Conservation (phyloP, 116 monocot genomes). For the Phalaenopsis hybrid region DNA sequence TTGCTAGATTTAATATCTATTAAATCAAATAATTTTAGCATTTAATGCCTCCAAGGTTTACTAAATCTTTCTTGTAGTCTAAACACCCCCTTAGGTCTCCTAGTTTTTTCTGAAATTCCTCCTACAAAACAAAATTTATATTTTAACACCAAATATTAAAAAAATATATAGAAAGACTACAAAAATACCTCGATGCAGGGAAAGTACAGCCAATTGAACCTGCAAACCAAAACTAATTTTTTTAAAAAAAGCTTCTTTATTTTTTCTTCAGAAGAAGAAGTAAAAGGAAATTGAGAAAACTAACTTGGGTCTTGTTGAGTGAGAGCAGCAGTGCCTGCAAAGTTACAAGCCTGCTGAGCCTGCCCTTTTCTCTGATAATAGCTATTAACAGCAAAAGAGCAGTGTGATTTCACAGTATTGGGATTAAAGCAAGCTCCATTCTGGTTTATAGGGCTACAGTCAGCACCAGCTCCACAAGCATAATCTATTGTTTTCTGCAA, state of each 20-base stretch:
- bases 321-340: constrained; percentile 33
- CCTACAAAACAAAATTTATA: too few relatives aligned
- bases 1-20: too few relatives aligned
- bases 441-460: constrained; percentile 30
- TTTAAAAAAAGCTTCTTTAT: too few relatives aligned
- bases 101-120: too few relatives aligned
- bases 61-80: too few relatives aligned
- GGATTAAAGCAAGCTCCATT: constrained; percentile 39
- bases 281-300: not conserved
- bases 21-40: too few relatives aligned
- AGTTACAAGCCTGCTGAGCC: constrained; percentile 24
- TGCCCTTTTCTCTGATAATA: constrained; percentile 43
- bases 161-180: not conserved
- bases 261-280: not conserved
- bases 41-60: too few relatives aligned
- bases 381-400: constrained; percentile 50
- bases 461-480: constrained; percentile 63
- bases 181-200: constrained; percentile 25
- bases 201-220: constrained; percentile 27
- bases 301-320: constrained; percentile 30
- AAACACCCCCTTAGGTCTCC: too few relatives aligned
- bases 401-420: constrained; percentile 26
- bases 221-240: constrained; percentile 3
- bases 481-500: constrained; percentile 39
- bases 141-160: not conserved